A percentile compares a stretch with the other conserved stretches of the same genome.
Conservation (phyloP, 768 basidiomycete genomes). For the Mycena chlorophos region DNA sequence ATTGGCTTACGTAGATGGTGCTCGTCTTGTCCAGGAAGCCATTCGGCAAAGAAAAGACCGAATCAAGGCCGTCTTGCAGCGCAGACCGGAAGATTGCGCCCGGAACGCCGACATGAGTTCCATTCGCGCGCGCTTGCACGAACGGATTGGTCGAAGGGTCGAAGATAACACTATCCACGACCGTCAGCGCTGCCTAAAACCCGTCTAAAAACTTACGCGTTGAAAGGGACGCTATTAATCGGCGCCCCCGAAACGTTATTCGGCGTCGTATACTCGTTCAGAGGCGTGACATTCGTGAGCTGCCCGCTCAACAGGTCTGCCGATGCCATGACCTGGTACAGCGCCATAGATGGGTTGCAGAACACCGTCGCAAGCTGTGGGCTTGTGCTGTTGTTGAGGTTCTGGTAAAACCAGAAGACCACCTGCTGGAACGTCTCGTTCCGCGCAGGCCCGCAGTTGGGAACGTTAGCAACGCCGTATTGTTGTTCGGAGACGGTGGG, state of each 20-base stretch:
- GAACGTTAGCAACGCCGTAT: slow-evolving; percentile 36
- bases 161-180: slow-evolving; percentile 43
- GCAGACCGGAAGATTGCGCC: slow-evolving; percentile 61
- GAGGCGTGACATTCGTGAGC: slow-evolving; percentile 5
- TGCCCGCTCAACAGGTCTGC: slow-evolving; percentile 33
- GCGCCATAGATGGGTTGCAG: slow-evolving; percentile 40
- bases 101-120: slow-evolving; percentile 55
- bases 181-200: neutral
- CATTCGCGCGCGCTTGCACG: slow-evolving; percentile 50
- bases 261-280: slow-evolving; percentile 7
- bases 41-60: slow-evolving; percentile 48
- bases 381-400: slow-evolving; percentile 16
- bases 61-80: slow-evolving; percentile 41
- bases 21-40: slow-evolving; percentile 56
- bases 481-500: slow-evolving; percentile 34
- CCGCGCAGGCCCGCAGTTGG: slow-evolving; percentile 29
- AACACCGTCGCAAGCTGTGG: slow-evolving; percentile 38
- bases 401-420: slow-evolving; percentile 49
- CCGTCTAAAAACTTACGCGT: slow-evolving; percentile 10
- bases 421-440: slow-evolving; percentile 41
- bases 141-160: slow-evolving; percentile 41
- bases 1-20: slow-evolving; percentile 49
- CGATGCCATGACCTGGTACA: slow-evolving; percentile 34
- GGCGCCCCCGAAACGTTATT: slow-evolving; percentile 20
- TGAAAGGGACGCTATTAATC: slow-evolving; percentile 8